Base-by-base conservation (phyloP, 441 rosid genomes). In the Capsella rubella region DNA sequence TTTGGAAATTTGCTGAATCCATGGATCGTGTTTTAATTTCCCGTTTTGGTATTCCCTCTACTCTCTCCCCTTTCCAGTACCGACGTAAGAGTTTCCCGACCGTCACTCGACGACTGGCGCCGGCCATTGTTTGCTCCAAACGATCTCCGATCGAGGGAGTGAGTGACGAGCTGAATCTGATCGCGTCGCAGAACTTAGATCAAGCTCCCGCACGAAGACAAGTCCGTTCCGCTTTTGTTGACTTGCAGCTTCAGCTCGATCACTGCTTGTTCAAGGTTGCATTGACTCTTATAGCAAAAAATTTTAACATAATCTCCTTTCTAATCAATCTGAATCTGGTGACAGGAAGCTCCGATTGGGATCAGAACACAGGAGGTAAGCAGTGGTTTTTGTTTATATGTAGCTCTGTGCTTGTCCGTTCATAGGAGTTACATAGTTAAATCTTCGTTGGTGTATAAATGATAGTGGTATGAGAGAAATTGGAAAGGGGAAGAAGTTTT, bases 251-350 rank as follows among this genome's bases (percentile, higher is more conserved):
- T 71, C 86, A 84, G 78, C 94, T 94, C 56, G 97, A 92, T 82
- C 99, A 94, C 75, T 87, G 89, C 65, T 76, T 94, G 69, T 89
- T 92, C 79, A 90, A 89, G 95, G 97, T 92, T 32, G n/a, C 37
- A 31, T 53, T 68, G 15, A 16, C 1, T 46, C 4, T 39, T 9
- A 16, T n/a, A 55, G n/a, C 18, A 3, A 18, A 69, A 63, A 18
- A n/a, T 0, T 1, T 21, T 10, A 47, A 63, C 28, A 13, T 15
- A 1, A 9, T 10, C 5, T 69, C 21, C 5, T 29, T 4, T 49
- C 62, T 70, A 57, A 77, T 64, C 5, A 31, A 31, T 57, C 16
- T 58, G 62, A 32, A 57, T 64, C 62, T 74, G 65, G 50, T 61
- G 74, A 65, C 69, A 90, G 99, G 65, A 80, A 85, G 88, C 91